phyloP scores from a whole-genome alignment of 2,329 filamentous ascomycete genomes.

The Colletotrichum gigasporum region DNA sequence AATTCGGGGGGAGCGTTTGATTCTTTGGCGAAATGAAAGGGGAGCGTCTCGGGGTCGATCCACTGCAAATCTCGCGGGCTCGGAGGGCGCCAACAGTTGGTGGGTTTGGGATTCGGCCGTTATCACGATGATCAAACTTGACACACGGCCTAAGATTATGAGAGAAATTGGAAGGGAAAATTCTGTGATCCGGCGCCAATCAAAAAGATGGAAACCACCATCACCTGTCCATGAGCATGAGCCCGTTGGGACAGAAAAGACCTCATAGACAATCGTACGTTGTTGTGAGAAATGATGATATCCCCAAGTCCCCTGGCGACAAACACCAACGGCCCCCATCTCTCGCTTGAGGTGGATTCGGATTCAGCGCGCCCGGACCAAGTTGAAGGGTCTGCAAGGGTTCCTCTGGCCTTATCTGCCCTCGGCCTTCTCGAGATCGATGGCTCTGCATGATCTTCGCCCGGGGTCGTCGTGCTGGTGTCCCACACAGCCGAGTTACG shows the following conservation, averaged over 20 bases:
- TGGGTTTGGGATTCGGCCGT: not conserved
- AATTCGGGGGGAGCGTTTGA: not conserved
- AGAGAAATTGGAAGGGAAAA: not conserved
- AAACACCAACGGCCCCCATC: not conserved
- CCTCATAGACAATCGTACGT: no score
- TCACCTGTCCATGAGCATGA: no score
- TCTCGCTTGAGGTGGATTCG: not conserved
- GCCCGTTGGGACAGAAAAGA: no score
- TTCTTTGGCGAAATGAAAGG: slow-evolving; percentile 6
- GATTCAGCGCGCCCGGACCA: not conserved
- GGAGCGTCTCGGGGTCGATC: not conserved
- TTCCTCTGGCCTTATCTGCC: slow-evolving; percentile 2
- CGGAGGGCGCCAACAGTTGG: not conserved
- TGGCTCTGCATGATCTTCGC: slow-evolving; percentile 16
- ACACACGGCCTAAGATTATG: not conserved
- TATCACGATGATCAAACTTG: slow-evolving; percentile 12
- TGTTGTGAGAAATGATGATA: not conserved
- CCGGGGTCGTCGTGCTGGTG: not conserved
- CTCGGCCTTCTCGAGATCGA: slow-evolving; percentile 11
- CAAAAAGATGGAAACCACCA: no score
- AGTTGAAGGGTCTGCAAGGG: not conserved
- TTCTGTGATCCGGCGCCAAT: no score
- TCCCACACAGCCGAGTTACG: no score
- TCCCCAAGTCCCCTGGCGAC: no score
- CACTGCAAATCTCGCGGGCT: slow-evolving; percentile 6